phyloP scores from a whole-genome alignment of 129 eudicot genomes.

The Oenanthe sinensis region DNA sequence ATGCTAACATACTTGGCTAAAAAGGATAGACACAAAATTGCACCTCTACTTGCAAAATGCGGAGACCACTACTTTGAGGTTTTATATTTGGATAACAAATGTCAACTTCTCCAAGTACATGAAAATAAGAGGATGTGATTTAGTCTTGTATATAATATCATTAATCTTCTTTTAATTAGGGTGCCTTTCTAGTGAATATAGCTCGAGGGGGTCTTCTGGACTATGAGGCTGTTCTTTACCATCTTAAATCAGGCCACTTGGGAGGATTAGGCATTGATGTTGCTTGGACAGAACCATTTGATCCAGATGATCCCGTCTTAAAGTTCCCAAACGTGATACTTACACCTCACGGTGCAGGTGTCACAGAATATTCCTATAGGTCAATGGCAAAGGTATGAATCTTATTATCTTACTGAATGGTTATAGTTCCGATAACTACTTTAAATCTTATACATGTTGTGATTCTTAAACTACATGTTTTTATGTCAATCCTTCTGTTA shows the following conservation, averaged over 20 bases:
- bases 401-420: background rate
- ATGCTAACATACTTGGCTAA: background rate
- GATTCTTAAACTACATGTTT: background rate
- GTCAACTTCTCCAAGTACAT: background rate
- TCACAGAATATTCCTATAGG: slow-evolving; percentile 62
- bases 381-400: slow-evolving; percentile 77
- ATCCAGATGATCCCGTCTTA: slow-evolving; percentile 70
- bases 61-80: background rate
- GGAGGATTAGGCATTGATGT: slow-evolving; percentile 95
- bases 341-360: slow-evolving; percentile 95
- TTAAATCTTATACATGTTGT: background rate
- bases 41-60: background rate
- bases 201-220: slow-evolving; percentile 91
- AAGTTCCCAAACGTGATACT: slow-evolving; percentile 68
- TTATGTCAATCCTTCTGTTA: background rate
- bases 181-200: slow-evolving; percentile 59
- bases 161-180: slow-evolving; percentile 30
- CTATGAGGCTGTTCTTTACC: slow-evolving; percentile 51
- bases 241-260: slow-evolving; percentile 67
- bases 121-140: background rate
- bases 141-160: background rate
- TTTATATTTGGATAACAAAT: background rate
- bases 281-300: slow-evolving; percentile 93
- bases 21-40: background rate
- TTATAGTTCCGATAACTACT: background rate